Conservation (phyloP, 1,139 yeast species). For the Scheffersomyces parashehatae region DNA sequence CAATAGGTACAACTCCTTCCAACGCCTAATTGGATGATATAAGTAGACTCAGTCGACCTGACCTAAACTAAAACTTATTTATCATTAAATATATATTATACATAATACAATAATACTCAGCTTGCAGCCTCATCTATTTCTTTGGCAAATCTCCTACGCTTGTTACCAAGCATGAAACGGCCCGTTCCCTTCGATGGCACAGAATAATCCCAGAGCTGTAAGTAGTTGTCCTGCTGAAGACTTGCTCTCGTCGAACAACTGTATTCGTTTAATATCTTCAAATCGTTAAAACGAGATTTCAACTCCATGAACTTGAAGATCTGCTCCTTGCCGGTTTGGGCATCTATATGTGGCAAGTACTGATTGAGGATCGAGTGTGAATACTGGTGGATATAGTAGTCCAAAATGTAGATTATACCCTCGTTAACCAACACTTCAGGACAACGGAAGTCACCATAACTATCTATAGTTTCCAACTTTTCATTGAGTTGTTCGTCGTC, state of each 20-base stretch:
- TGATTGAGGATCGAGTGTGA: conserved; percentile 27
- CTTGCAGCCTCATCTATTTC: conserved; percentile 14
- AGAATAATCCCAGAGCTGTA: conserved; percentile 49
- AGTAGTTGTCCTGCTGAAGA: conserved; percentile 47
- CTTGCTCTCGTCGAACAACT: conserved; percentile 42
- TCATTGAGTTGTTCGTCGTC: conserved; percentile 17
- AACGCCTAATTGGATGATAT: too few relatives aligned
- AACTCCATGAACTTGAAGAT: conserved; percentile 49
- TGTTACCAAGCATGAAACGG: conserved; percentile 57
- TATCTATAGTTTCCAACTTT: conserved; percentile 34
- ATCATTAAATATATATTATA: too few relatives aligned
- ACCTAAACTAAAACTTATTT: too few relatives aligned
- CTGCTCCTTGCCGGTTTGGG: conserved; percentile 44
- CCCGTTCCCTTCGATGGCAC: conserved; percentile 49
- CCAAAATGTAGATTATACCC: conserved; percentile 61
- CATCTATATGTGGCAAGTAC: conserved; percentile 28
- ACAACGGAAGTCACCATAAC: conserved; percentile 44
- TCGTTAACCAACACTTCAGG: conserved; percentile 58
- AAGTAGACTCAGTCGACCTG: too few relatives aligned
- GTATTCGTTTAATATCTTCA: conserved; percentile 35
- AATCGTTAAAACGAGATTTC: conserved; percentile 45
- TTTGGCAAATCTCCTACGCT: conserved; percentile 41
- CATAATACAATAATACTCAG: too few relatives aligned
- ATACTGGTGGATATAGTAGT: conserved; percentile 58
- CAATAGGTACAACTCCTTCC: too few relatives aligned